Base-by-base conservation (phyloP, 1,284 basidiomycete genomes). In the Moniliella sp. region DNA sequence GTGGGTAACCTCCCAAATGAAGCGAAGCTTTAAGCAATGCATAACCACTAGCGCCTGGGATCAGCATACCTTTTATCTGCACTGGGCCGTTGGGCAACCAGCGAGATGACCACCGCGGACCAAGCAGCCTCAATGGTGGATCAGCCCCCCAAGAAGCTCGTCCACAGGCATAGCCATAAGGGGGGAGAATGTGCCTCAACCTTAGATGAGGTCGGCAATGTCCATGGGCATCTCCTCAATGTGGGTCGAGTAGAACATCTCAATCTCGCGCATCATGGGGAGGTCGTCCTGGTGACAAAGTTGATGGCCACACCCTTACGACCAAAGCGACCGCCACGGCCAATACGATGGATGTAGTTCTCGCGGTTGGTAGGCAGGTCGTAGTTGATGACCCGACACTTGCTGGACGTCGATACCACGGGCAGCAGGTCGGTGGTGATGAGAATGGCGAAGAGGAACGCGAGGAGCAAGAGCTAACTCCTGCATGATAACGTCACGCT, bases 351-450 rank as follows among this genome's bases (percentile, higher is more conserved):
- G 46, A 97, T 86, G 66, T 97, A 97, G 64, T 93, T 91, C 68
- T 94, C 86, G 70, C 83, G 82, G 62, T 84, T 84, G 43, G 76
- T 44, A 4, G 82, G 86, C 37, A 94, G 69, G 60, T 93, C 86
- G 59, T 94, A 94, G 66, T 94, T 94, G 61, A 94, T 94, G 50
- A 94, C 88, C 39, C 25, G 84, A 91, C 28, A 99, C 91, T 64
- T 94, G 86, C 58, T 93, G 83, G 5, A 99, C 86, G 61, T 97
- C 91, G 57, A 97, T 88, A 50, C 91, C 91, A 56, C 91, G 76
- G 16, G 91, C 86, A 84, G 93, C 27, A 97, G 82, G 62, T 97
- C 91, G 18, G 63, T 62, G 9, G 53, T 56, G 37, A 58, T 56
- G 12, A 61, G 33, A 2, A 55, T 49, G 2, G 51, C 33, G n/a